Conservation (phyloP, 345 rosid species). For the Durio zibethinus region DNA sequence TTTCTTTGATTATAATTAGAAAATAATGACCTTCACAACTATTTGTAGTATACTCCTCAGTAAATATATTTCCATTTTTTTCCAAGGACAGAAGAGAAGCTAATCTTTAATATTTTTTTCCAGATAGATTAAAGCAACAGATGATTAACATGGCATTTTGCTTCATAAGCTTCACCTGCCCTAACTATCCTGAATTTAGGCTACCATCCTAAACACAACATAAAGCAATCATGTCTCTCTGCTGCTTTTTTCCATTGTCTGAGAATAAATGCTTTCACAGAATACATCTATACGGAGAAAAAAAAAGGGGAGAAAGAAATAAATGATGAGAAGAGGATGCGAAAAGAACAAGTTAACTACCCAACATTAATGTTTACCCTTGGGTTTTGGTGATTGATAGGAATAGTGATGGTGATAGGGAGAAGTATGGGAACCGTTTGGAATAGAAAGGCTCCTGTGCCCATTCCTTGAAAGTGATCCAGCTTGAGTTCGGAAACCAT, state of each 20-base stretch:
- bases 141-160: constrained; percentile 16
- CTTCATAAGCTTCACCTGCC: constrained; percentile 23
- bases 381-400: constrained; percentile 66
- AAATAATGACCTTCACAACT: too few species aligned
- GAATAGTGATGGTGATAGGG: constrained; percentile 63
- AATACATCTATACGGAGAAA: constrained; percentile 34
- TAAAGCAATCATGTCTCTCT: constrained; percentile 23
- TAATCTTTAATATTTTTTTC: constrained; percentile 24
- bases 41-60: too few species aligned
- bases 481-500: constrained; percentile 40
- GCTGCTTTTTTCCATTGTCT: constrained; percentile 33
- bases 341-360: constrained; percentile 16
- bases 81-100: too few species aligned
- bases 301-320: constrained; percentile 6
- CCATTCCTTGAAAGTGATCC: constrained; percentile 53
- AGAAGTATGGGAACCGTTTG: constrained; percentile 65
- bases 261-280: constrained; percentile 34
- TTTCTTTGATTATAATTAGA: too few species aligned
- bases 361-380: constrained; percentile 40
- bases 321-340: constrained; percentile 15
- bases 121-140: constrained; percentile 26
- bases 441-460: constrained; percentile 71
- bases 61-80: too few species aligned
- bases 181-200: constrained; percentile 14
- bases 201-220: constrained; percentile 27